Conservation (phyloP, 2,329 filamentous ascomycete genomes). For the Fusarium mangiferae region DNA sequence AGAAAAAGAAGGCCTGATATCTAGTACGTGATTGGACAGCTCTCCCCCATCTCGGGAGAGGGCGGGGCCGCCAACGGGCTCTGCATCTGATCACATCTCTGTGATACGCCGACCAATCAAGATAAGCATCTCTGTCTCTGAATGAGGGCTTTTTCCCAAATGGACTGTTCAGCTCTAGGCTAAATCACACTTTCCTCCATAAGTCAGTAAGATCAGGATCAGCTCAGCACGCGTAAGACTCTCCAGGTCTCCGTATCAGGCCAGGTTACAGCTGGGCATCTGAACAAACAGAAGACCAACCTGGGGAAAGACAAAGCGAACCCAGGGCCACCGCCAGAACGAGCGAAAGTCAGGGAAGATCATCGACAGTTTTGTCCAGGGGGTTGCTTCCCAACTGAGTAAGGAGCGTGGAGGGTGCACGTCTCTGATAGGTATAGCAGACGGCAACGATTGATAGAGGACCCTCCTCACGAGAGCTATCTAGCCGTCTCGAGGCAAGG, state of each 20-base stretch:
- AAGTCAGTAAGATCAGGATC: slow-evolving; percentile 11
- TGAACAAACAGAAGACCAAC: slow-evolving; percentile 14
- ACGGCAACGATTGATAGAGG: slow-evolving; percentile 36
- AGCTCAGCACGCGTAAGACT: slow-evolving; percentile 14
- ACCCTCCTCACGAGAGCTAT: slow-evolving; percentile 23
- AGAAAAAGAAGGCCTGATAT: neutral
- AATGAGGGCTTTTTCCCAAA: slow-evolving; percentile 29
- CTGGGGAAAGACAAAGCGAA: slow-evolving; percentile 23
- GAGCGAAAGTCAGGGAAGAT: slow-evolving; percentile 35
- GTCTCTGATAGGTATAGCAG: slow-evolving; percentile 40
- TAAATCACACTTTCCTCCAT: slow-evolving; percentile 14
- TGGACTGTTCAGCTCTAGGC: slow-evolving; percentile 16
- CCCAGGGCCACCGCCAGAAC: slow-evolving; percentile 30
- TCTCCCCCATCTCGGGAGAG: slow-evolving; percentile 28
- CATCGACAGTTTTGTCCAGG: slow-evolving; percentile 26
- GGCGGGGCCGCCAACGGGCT: slow-evolving; percentile 33
- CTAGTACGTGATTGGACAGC: slow-evolving; percentile 20
- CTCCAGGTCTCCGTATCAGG: slow-evolving; percentile 16
- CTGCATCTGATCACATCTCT: slow-evolving; percentile 37
- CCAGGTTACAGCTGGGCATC: slow-evolving; percentile 24
- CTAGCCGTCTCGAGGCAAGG: slow-evolving; percentile 36
- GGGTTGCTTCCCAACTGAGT: slow-evolving; percentile 25
- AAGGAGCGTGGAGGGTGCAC: slow-evolving; percentile 3
- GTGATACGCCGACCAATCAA: slow-evolving; percentile 25
- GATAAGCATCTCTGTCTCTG: slow-evolving; percentile 8